Percentiles rank a stretch among this genome's conserved stretches.
These are phyloP conservation scores for Calonectria montana DNA, from an alignment of 2,329 filamentous ascomycete genomes.

Conservation along the genomic window DNA sequence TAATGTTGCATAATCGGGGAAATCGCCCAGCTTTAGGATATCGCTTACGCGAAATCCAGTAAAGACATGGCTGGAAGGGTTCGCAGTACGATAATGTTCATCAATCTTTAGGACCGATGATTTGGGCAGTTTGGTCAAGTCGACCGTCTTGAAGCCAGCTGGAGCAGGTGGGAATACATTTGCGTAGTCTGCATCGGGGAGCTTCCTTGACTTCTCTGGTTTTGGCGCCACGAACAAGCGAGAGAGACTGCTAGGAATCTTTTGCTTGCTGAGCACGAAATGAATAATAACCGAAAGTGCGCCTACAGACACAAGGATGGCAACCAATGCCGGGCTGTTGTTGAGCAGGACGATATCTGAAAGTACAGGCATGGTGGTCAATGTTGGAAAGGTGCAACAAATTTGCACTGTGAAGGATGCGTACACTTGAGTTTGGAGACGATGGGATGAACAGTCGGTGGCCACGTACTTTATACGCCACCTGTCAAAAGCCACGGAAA, in stretches of 20 bases:
- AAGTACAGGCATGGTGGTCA: constrained; percentile 8
- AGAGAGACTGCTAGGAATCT: constrained; percentile 21
- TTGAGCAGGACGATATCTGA: constrained; percentile 4
- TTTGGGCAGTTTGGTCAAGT: constrained; percentile 25
- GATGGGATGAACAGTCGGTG: constrained; percentile 4
- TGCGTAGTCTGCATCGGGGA: constrained; percentile 35
- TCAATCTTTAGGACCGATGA: constrained; percentile 46
- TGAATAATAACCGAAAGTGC: constrained; percentile 28
- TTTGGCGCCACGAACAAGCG: constrained; percentile 18
- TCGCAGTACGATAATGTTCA: constrained; percentile 48
- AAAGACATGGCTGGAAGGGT: constrained; percentile 62
- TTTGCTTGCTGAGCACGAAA: constrained; percentile 31
- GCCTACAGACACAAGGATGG: constrained; percentile 13
- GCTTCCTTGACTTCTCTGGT: constrained; percentile 30
- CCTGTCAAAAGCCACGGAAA: neutral
- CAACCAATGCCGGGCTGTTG: constrained; percentile 9
- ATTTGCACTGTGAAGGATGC: neutral
- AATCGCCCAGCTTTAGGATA: constrained; percentile 76
- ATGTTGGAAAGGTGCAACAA: neutral
- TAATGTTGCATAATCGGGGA: constrained; percentile 81
- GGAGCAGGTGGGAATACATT: constrained; percentile 39
- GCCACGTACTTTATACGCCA: neutral
- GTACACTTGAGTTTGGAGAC: neutral
- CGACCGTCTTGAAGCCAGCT: neutral
- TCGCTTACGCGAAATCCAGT: constrained; percentile 79